Percentiles rank a stretch among this genome's conserved stretches.
Evolutionary conservation across 2,329 filamentous ascomycete genomes (phyloP).

Genomic region (Salinomyces thailandicus): DNA sequence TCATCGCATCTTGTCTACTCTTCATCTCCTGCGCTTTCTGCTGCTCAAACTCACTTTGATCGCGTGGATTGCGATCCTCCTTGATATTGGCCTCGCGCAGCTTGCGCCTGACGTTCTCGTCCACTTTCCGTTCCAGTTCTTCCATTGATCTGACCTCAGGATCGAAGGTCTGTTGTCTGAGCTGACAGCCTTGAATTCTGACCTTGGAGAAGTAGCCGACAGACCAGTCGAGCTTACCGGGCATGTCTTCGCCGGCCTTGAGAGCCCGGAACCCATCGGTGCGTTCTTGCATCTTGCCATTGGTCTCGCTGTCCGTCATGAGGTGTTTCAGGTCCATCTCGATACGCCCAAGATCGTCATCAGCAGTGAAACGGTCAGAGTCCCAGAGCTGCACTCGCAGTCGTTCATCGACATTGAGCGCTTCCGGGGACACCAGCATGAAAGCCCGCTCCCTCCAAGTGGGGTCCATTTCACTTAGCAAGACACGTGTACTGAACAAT

Average conservation of each 20-base stretch:
- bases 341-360: slow-evolving; percentile 64
- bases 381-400: slow-evolving; percentile 65
- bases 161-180: slow-evolving; percentile 51
- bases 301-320: slow-evolving; percentile 49
- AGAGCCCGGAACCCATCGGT: slow-evolving; percentile 56
- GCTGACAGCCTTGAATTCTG: slow-evolving; percentile 51
- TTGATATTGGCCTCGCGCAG: slow-evolving; percentile 51
- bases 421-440: slow-evolving; percentile 58
- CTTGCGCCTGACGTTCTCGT: slow-evolving; percentile 46
- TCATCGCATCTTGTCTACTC: slow-evolving; percentile 47
- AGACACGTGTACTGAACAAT: slow-evolving; percentile 54
- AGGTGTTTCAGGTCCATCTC: slow-evolving; percentile 57
- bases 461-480: slow-evolving; percentile 55
- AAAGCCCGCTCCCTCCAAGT: slow-evolving; percentile 61
- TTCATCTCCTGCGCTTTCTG: slow-evolving; percentile 59
- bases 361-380: slow-evolving; percentile 59
- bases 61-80: slow-evolving; percentile 6
- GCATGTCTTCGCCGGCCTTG: slow-evolving; percentile 56
- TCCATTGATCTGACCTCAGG: slow-evolving; percentile 47
- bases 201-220: slow-evolving; percentile 63
- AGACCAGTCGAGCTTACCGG: slow-evolving; percentile 58
- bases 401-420: slow-evolving; percentile 56
- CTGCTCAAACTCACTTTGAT: slow-evolving; percentile 50
- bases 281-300: slow-evolving; percentile 52
- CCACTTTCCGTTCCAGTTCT: slow-evolving; percentile 49